Evolutionary conservation across 78 protist species (phyloP), one percentile per base, ranked within the genome.

Genomic region (Dictyostelium brefeldianum): DNA sequence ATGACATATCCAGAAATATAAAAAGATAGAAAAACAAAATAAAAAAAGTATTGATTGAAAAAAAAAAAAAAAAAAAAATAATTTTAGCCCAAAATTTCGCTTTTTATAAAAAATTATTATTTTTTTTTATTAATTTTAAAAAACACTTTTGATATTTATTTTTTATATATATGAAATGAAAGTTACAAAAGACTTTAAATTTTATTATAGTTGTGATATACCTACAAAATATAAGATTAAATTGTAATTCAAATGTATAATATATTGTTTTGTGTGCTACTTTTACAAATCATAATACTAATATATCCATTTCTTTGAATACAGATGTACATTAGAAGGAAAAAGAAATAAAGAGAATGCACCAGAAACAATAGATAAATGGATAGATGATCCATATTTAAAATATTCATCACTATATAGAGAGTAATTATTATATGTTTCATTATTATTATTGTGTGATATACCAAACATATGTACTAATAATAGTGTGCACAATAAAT

Each of bases 151-250:
- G 43, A 36, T 36, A 36, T 36, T 36, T 36, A 36, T 36, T 36
- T 3, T 3, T 36, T 36, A 36, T 36, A 36, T 36, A 36, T 36
- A 2, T 36, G 43, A 36, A 36, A 87, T 87, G 93, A 87, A 87
- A 51, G 84, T 87, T 46, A 59, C 83, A 56, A 87, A 77, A 50
- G 93, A 87, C 14, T 87, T 87, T 77, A 87, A 77, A 43, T 87
- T 87, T 70, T 87, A 64, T n/a, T 87, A 78, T 77, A 87, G 93
- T 77, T 43, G 74, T 62, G 93, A 87, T 78, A 77, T 87, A 46
- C 67, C 85, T 64, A 46, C 78, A 64, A 87, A 87, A 77, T 87
- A 83, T 82, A 83, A 83, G 74, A 83, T 83, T 73, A 83, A 83
- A 83, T 71, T 83, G 81, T 83, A 54, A 29, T 14, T 36, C 43